Evolutionary conservation across 1,139 yeast genomes (phyloP).

Genomic region (Magnusiomyces sp.): DNA sequence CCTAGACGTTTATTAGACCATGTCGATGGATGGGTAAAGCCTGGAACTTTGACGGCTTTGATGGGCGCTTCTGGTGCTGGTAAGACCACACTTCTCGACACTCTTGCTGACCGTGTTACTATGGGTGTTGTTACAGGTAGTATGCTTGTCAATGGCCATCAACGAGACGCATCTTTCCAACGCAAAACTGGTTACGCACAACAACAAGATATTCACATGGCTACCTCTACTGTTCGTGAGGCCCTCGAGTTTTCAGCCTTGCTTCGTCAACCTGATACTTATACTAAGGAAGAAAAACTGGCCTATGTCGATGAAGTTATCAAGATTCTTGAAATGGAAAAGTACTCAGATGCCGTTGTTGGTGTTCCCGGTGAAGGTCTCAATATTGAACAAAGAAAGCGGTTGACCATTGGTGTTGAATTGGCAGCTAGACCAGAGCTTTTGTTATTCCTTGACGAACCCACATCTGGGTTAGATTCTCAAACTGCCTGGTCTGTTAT

Average conservation of each 20-base stretch:
- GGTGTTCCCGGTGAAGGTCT: conserved; percentile 63
- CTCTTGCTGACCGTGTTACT: conserved; percentile 65
- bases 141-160: conserved; percentile 64
- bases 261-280: conserved; percentile 54
- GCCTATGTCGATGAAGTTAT: conserved; percentile 67
- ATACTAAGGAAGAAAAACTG: conserved; percentile 50
- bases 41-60: conserved; percentile 59
- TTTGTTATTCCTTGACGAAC: conserved; percentile 52
- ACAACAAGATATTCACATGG: conserved; percentile 65
- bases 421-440: conserved; percentile 81
- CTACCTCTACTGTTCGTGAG: conserved; percentile 65
- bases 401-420: conserved; percentile 75
- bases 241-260: conserved; percentile 63
- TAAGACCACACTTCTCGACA: conserved; percentile 65
- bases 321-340: conserved; percentile 59
- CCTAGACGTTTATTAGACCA: conserved; percentile 49
- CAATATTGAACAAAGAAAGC: conserved; percentile 73
- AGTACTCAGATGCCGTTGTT: conserved; percentile 69
- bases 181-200: conserved; percentile 76
- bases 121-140: conserved; percentile 72
- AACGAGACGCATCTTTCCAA: conserved; percentile 65
- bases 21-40: conserved; percentile 74
- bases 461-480: conserved; percentile 53
- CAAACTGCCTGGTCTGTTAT: conserved; percentile 46
- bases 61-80: conserved; percentile 87